These are phyloP conservation scores for Alternaria viburni DNA, from an alignment of 2,329 filamentous ascomycete species.

Conservation along the genomic window DNA sequence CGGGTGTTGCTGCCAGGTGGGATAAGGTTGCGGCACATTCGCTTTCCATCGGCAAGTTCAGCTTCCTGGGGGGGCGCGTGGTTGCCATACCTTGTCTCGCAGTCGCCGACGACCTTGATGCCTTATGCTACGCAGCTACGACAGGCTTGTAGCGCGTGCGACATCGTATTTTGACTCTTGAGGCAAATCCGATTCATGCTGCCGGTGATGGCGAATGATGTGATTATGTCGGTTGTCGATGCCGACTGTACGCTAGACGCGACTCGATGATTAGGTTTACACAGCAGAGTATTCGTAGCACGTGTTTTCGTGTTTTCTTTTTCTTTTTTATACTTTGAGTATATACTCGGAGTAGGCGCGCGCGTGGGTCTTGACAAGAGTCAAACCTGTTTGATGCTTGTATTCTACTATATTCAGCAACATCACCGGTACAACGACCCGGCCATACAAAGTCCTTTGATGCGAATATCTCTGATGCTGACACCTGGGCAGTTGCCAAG, in stretches of 20 bases:
- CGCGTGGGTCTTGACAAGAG: not conserved
- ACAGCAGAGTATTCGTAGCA: not conserved
- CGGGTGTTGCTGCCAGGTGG: not conserved
- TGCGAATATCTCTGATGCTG: not conserved
- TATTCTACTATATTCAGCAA: not conserved
- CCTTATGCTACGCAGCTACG: too few species aligned
- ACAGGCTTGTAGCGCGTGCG: not conserved
- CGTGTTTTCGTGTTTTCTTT: not conserved
- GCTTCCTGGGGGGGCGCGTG: not conserved
- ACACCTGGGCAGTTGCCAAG: not conserved
- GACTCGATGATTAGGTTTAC: not conserved
- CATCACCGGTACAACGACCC: not conserved
- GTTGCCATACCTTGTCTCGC: not conserved
- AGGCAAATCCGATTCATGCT: not conserved
- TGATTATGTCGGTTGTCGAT: not conserved
- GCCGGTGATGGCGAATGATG: not conserved
- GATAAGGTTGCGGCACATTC: slow-evolving; percentile 1
- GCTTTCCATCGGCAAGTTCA: slow-evolving; percentile 3
- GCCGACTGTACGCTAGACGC: not conserved
- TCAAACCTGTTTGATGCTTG: not conserved
- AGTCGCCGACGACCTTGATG: not conserved
- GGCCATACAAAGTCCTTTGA: not conserved
- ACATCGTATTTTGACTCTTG: not conserved
- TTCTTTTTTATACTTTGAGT: not conserved
- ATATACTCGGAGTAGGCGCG: not conserved